Evolutionary conservation across 305 asterid species (phyloP).

Genomic region (Striga hermonthica): DNA sequence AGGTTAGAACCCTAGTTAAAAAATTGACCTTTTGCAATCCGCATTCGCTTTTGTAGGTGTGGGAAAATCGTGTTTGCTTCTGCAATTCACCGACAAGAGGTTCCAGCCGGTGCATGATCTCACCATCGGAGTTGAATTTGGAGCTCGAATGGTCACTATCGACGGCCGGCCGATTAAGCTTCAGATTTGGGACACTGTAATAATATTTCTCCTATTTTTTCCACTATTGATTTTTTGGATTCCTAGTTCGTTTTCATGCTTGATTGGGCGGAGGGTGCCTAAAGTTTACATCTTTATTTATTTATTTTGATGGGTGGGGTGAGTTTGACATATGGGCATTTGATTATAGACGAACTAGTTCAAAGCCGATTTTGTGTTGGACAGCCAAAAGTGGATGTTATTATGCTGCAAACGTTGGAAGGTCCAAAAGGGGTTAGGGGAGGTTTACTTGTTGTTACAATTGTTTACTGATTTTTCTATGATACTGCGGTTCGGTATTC

Average conservation of each 20-base stretch:
- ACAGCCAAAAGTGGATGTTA: neutral
- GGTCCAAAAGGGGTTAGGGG: neutral
- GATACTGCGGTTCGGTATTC: conserved; percentile 4
- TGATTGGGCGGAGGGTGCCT: neutral
- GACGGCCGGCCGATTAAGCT: conserved; percentile 75
- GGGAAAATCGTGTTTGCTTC: conserved; percentile 80
- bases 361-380: neutral
- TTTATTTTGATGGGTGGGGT: neutral
- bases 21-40: neutral
- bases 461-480: neutral
- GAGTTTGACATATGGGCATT: neutral
- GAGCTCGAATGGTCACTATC: conserved; percentile 77
- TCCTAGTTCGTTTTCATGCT: neutral
- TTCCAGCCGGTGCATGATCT: conserved; percentile 91
- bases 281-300: neutral
- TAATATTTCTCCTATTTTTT: neutral
- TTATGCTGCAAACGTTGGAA: neutral
- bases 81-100: conserved; percentile 88
- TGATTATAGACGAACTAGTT: conserved; percentile 11
- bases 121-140: conserved; percentile 86
- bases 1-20: conserved; percentile 20
- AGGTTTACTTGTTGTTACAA: conserved; percentile 12
- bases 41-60: conserved; percentile 47
- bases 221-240: neutral
- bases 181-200: conserved; percentile 92